Base-by-base conservation (phyloP, 208 protist genomes). In the Wallacemonas sp. region DNA sequence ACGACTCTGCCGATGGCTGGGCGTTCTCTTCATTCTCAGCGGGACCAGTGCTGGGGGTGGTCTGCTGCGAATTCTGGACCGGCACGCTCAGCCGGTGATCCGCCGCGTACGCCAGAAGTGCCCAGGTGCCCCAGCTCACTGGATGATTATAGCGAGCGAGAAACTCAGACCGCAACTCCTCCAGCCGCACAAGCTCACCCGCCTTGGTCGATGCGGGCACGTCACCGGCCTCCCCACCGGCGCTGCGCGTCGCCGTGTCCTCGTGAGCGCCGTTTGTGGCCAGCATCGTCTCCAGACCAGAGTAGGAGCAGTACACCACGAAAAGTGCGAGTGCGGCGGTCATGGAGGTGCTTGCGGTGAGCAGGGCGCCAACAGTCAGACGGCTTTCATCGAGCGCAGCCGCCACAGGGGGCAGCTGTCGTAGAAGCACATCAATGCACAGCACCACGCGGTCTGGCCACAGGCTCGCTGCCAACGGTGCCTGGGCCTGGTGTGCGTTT, bases 371-470 rank as follows among this genome's bases (percentile, higher is more conserved):
- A 66, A 89, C 45, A 17, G 71, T 76, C 21, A 44, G 41, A 14
- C 64, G 56, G 19, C 66, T 46, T 38, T 76, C 66, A 36, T 66
- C 62, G 6, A 60, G 41, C 39, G 47, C 59, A 15, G 36, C 38
- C 12, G 41, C 42, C 41, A 53, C 27, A 3, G n/a, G 19, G 14
- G 79, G 65, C 36, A 88, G 60, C 28, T 68, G 54, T 17, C 67
- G 55, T 15, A 88, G 77, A 15, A 91, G 64, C 4, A 65, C 54
- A 19, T 91, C 81, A n/a, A 91, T 62, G 47, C 81, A 91, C 42
- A 91, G 74, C 3, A 60, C 42, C 11, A 64, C 68, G 27, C 68
- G 30, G 11, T 72, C 55, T 11, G 71, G 72, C 81, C 72, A 79
- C 58, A 81, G 44, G 44, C 17, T n/a, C 5, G 19, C 6, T 49